phyloP scores from a whole-genome alignment of 176 grass and related monocot genomes.

The Carex parvula region DNA sequence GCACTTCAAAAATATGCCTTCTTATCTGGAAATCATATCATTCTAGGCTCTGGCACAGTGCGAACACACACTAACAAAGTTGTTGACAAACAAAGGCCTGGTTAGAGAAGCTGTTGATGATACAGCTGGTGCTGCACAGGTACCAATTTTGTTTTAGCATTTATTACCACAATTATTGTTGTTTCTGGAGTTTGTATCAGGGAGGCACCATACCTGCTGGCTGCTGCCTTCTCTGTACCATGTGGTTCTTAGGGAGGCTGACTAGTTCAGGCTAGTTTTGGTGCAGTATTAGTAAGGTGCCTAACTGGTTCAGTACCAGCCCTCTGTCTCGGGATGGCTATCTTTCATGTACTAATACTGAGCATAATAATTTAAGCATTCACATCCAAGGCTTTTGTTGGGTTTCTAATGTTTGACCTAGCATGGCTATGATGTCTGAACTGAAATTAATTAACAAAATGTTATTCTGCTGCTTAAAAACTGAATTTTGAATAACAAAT shows the following conservation, averaged over 20 bases:
- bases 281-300: not conserved
- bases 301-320: not conserved
- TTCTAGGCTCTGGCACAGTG: slow-evolving; percentile 80
- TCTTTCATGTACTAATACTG: not conserved
- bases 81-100: slow-evolving; percentile 44
- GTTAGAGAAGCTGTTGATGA: slow-evolving; percentile 87
- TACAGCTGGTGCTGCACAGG: slow-evolving; percentile 78
- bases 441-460: not conserved
- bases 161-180: not conserved
- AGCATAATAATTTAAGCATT: not conserved
- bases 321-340: not conserved
- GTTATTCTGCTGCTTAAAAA: not conserved
- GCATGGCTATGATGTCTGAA: not conserved
- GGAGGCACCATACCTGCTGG: not conserved
- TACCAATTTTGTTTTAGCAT: slow-evolving; percentile 7
- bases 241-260: not conserved
- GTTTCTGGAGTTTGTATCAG: not conserved
- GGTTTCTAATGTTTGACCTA: not conserved
- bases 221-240: not conserved
- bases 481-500: slow-evolving; percentile 3
- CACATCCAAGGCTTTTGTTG: not conserved
- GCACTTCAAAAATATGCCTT: not conserved
- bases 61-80: slow-evolving; percentile 61
- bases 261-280: not conserved
- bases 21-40: not conserved